These are phyloP conservation scores for Teratosphaeria epicoccoides DNA, from an alignment of 2,329 filamentous ascomycete genomes.

Conservation along the genomic window DNA sequence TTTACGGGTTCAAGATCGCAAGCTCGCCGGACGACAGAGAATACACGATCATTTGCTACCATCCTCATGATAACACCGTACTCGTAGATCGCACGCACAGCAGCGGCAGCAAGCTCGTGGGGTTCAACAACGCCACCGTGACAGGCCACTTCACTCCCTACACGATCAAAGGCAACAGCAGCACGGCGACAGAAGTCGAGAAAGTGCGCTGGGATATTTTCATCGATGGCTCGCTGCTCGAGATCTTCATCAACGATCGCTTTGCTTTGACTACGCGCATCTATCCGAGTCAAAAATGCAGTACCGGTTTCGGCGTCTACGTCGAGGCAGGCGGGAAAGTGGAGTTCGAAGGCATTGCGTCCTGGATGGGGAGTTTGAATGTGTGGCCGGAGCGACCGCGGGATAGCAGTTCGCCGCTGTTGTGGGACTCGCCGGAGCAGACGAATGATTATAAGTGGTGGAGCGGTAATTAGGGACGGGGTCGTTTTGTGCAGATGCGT, in stretches of 20 bases:
- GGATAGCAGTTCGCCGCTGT: slow-evolving; percentile 31
- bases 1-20: slow-evolving; percentile 33
- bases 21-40: slow-evolving; percentile 35
- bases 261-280: slow-evolving; percentile 34
- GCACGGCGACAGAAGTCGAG: slow-evolving; percentile 20
- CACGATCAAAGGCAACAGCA: slow-evolving; percentile 21
- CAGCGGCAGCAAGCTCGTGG: slow-evolving; percentile 25
- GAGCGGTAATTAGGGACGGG: slow-evolving; percentile 29
- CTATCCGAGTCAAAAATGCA: slow-evolving; percentile 36
- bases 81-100: slow-evolving; percentile 35
- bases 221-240: slow-evolving; percentile 38
- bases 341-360: slow-evolving; percentile 26
- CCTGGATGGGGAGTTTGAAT: slow-evolving; percentile 31
- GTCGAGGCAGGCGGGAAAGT: slow-evolving; percentile 27
- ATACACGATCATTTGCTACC: slow-evolving; percentile 36
- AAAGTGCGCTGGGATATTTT: slow-evolving; percentile 35
- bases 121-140: slow-evolving; percentile 35
- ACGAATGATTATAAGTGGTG: slow-evolving; percentile 39
- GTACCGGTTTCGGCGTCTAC: slow-evolving; percentile 34
- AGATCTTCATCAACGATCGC: slow-evolving; percentile 38
- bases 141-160: slow-evolving; percentile 39
- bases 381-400: slow-evolving; percentile 32
- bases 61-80: slow-evolving; percentile 37
- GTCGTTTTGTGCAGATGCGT: neutral
- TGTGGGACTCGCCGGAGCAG: slow-evolving; percentile 34